Conservation (phyloP, 179 eudicot species). For the Beta macrorhiza region DNA sequence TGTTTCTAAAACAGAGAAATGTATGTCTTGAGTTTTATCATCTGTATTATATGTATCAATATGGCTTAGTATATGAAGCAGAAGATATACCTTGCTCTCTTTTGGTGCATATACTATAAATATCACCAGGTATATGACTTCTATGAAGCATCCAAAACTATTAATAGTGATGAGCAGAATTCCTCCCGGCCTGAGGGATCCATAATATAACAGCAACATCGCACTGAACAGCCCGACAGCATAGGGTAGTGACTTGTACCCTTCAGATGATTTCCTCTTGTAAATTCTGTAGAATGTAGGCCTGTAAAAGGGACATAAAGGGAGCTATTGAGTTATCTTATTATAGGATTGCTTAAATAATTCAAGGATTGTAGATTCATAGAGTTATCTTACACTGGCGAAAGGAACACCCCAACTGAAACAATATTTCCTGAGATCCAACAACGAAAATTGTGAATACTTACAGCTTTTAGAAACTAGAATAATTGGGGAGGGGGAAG, state of each 20-base stretch:
- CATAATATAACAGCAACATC: constrained; percentile 65
- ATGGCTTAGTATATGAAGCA: background rate
- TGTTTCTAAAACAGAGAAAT: background rate
- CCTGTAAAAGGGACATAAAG: constrained; percentile 37
- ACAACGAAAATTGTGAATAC: constrained; percentile 8
- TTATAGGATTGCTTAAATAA: background rate
- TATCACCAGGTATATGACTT: constrained; percentile 47
- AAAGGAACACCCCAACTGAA: constrained; percentile 31
- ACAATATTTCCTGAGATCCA: constrained; percentile 35
- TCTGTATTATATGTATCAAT: background rate
- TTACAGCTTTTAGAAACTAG: constrained; percentile 12
- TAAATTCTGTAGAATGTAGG: constrained; percentile 66
- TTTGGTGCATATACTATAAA: constrained; percentile 61
- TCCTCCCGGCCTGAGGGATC: constrained; percentile 50
- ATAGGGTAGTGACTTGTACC: constrained; percentile 70
- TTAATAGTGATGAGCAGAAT: constrained; percentile 61
- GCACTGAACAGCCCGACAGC: constrained; percentile 73
- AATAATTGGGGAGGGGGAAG: background rate
- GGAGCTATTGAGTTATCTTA: no score
- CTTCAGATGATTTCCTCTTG: constrained; percentile 65
- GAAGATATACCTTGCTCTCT: constrained; percentile 47
- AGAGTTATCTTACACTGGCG: constrained; percentile 30
- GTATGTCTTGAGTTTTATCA: background rate
- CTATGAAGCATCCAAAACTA: constrained; percentile 54
- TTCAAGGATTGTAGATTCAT: background rate